Evolutionary conservation across 306 rosid species (phyloP).

Genomic region (Styphnolobium japonicum): DNA sequence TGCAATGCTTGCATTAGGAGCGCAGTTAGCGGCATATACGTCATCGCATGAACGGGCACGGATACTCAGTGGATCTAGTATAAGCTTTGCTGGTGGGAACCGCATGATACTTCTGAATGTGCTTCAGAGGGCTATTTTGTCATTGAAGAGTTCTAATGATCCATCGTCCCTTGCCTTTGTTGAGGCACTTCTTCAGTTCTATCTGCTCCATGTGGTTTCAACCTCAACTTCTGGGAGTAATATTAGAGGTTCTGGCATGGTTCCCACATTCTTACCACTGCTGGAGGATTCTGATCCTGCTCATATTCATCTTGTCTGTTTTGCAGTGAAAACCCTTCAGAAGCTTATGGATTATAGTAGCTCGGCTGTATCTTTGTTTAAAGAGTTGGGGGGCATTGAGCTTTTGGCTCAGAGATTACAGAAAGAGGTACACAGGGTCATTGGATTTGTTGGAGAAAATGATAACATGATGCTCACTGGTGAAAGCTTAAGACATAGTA

Average conservation of each 20-base stretch:
- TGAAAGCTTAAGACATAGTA: conserved; percentile 65
- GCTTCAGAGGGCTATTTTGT: conserved; percentile 89
- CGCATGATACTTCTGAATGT: conserved; percentile 97
- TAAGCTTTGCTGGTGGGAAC: conserved; percentile 93
- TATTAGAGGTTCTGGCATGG: conserved; percentile 97
- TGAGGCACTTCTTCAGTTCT: conserved; percentile 98
- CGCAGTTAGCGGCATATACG: conserved; percentile 95
- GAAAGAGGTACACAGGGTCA: conserved; percentile 82
- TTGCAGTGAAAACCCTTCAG: conserved; percentile 95
- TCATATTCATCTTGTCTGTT: conserved; percentile 90
- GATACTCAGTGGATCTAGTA: conserved; percentile 88
- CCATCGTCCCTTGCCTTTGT: conserved; percentile 93
- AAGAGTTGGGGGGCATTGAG: conserved; percentile 94
- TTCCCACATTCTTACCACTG: conserved; percentile 92
- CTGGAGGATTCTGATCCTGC: conserved; percentile 86
- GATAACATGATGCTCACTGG: conserved; percentile 53
- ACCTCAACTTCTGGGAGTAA: conserved; percentile 87
- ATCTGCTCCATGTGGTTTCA: conserved; percentile 92
- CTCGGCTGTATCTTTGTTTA: conserved; percentile 93
- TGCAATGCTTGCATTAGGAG: conserved; percentile 98
- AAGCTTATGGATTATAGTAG: conserved; percentile 98
- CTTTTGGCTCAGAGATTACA: conserved; percentile 86
- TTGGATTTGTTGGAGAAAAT: conserved; percentile 56
- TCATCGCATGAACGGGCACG: conserved; percentile 95
- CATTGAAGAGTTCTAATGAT: conserved; percentile 79